Conservation (phyloP, 495 filamentous ascomycete species). For the Hypoxylon fragiforme region DNA sequence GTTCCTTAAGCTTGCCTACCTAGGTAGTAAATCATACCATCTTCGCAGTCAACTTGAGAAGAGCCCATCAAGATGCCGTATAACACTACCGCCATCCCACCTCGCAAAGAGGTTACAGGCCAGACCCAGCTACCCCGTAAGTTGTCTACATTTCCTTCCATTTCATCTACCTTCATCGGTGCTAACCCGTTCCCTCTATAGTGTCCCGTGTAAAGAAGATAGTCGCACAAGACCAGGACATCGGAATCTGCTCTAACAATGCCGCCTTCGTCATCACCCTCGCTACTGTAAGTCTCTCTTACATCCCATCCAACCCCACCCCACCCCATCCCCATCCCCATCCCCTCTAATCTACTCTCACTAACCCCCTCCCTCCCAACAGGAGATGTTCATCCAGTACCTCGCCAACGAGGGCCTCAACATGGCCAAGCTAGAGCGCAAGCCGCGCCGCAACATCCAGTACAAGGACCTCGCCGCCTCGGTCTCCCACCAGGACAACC, state of each 20-base stretch:
- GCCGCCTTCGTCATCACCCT: constrained; percentile 93
- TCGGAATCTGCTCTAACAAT: constrained; percentile 81
- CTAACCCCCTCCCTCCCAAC: constrained; percentile 3
- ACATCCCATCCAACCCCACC: too few relatives aligned
- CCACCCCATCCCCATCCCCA: background rate
- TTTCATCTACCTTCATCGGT: background rate
- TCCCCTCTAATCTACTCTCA: background rate
- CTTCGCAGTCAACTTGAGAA: background rate
- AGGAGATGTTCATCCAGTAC: constrained; percentile 97
- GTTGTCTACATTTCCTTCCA: constrained; percentile 37
- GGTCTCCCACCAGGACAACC: constrained; percentile 85
- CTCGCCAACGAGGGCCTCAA: constrained; percentile 82
- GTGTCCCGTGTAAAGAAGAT: constrained; percentile 95
- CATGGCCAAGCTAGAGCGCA: constrained; percentile 85
- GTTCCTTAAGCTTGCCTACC: background rate
- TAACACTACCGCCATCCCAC: constrained; percentile 81
- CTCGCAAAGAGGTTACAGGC: constrained; percentile 80
- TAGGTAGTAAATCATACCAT: background rate
- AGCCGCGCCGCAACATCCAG: constrained; percentile 90
- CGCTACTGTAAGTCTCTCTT: constrained; percentile 68
- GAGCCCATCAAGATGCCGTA: constrained; percentile 68
- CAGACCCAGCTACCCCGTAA: constrained; percentile 82
- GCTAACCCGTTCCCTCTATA: constrained; percentile 38
- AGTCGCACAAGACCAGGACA: constrained; percentile 83
- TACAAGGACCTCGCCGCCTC: constrained; percentile 94